Percentiles rank a stretch among this genome's conserved stretches.
phyloP scores from a whole-genome alignment of 2,329 filamentous ascomycete species.

The Penicillium sp. region DNA sequence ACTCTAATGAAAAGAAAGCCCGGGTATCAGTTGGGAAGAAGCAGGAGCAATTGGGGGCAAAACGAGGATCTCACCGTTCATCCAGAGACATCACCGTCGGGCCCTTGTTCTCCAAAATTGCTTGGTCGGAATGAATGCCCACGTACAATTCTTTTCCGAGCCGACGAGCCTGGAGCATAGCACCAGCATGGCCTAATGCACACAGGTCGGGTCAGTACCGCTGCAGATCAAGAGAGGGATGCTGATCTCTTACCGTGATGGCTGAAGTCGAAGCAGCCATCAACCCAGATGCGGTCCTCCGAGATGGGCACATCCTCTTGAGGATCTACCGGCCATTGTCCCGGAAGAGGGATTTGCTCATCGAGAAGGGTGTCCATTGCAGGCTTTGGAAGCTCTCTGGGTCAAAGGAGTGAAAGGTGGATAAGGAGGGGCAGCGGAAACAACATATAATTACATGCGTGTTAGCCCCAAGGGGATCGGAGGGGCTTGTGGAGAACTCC shows the following conservation, averaged over 20 bases:
- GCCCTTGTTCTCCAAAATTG: conserved; percentile 94
- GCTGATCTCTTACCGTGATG: conserved; percentile 69
- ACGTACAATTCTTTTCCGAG: conserved; percentile 85
- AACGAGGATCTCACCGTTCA: conserved; percentile 62
- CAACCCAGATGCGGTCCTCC: conserved; percentile 87
- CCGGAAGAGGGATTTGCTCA: conserved; percentile 49
- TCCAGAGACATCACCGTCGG: conserved; percentile 93
- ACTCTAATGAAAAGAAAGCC: conserved; percentile 52
- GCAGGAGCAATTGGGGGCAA: not conserved
- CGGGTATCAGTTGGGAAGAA: conserved; percentile 3
- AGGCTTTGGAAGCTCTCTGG: not conserved
- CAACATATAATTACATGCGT: not conserved
- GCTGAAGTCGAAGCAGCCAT: conserved; percentile 99
- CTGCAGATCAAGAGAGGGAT: not conserved
- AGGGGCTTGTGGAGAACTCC: conserved; percentile 11
- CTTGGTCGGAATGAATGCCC: conserved; percentile 92
- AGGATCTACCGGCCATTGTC: conserved; percentile 64
- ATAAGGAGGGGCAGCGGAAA: conserved; percentile 4
- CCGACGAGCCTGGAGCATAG: conserved; percentile 92
- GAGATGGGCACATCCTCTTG: conserved; percentile 58
- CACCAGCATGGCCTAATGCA: conserved; percentile 78
- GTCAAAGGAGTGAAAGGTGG: conserved; percentile 3
- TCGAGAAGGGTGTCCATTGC: conserved; percentile 23
- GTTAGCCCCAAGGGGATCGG: conserved; percentile 1
- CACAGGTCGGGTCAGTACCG: not conserved